Percentiles rank a stretch among this genome's conserved stretches.
Conservation (phyloP, 306 rosid species). For the Oxytropis ochrocephala region DNA sequence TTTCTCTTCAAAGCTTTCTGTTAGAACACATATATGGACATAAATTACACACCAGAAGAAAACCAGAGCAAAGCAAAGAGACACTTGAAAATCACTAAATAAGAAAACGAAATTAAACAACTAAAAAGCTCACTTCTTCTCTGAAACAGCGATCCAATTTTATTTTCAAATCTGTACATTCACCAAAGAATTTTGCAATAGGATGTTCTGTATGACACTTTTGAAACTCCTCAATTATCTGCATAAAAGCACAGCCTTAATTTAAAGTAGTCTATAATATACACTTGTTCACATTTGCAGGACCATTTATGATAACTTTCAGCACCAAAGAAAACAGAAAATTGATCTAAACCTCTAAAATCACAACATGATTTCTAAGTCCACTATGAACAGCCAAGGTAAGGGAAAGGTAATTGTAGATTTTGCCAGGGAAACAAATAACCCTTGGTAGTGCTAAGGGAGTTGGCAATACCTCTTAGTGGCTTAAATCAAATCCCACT, state of each 20-base stretch:
- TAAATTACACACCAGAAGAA: not conserved
- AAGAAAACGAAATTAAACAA: not conserved
- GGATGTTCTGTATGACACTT: conserved; percentile 85
- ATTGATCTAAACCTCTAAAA: not conserved
- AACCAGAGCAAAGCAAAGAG: not conserved
- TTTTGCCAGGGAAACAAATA: not conserved
- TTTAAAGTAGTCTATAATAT: not conserved
- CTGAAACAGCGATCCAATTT: conserved; percentile 91
- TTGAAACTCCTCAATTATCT: conserved; percentile 78
- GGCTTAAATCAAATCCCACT: conserved; percentile 1
- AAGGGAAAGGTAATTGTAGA: not conserved
- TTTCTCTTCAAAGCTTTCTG: conserved; percentile 96
- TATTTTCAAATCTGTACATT: conserved; percentile 85
- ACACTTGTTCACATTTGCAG: conserved; percentile 5
- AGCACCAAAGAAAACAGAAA: conserved; percentile 4
- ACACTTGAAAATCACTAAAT: not conserved
- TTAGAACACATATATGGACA: not conserved
- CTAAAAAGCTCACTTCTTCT: conserved; percentile 56
- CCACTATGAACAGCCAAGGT: not conserved
- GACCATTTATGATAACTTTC: not conserved
- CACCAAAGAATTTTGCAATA: conserved; percentile 64
- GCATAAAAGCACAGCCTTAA: conserved; percentile 12
- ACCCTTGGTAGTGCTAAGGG: too few species aligned
- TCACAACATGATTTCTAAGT: not conserved
- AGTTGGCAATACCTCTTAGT: not conserved